These are phyloP conservation scores for Kwoniella dendrophila DNA, from an alignment of 768 basidiomycete genomes.

Conservation along the genomic window DNA sequence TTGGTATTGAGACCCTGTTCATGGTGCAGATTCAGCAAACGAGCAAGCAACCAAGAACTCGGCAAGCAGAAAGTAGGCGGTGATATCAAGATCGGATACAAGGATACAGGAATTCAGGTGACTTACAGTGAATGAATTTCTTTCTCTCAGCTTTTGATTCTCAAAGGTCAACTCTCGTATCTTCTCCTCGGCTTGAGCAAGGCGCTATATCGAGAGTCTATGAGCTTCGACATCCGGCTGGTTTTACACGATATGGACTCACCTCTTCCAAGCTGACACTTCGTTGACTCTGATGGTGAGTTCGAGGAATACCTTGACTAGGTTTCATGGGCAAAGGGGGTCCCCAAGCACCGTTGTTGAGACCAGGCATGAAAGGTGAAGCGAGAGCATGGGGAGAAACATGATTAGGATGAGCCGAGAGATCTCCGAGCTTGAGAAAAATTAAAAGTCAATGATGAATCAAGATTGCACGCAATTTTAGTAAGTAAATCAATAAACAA, in stretches of 20 bases:
- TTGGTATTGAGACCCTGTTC: not conserved
- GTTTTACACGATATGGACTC: not conserved
- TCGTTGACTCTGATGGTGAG: constrained; percentile 8
- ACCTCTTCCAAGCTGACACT: constrained; percentile 31
- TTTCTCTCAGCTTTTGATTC: constrained; percentile 32
- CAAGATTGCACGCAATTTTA: no score
- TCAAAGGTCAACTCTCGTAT: constrained; percentile 36
- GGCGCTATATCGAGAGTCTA: constrained; percentile 12
- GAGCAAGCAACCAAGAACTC: not conserved
- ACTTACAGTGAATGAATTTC: constrained; percentile 4
- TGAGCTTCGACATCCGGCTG: not conserved
- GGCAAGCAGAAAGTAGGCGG: not conserved
- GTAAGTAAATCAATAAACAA: no score
- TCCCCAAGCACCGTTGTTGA: constrained; percentile 35
- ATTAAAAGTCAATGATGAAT: not conserved
- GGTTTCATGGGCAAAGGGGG: constrained; percentile 21
- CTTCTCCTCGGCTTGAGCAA: constrained; percentile 27
- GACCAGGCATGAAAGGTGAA: constrained; percentile 35
- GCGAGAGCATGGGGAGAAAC: constrained; percentile 32
- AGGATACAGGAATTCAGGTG: not conserved
- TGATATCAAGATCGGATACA: not conserved
- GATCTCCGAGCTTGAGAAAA: constrained; percentile 33
- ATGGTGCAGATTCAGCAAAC: not conserved
- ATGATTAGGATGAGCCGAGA: constrained; percentile 18
- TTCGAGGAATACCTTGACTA: not conserved